Evolutionary conservation across 2,329 filamentous ascomycete species (phyloP).

Genomic region (Cercospora sp.): DNA sequence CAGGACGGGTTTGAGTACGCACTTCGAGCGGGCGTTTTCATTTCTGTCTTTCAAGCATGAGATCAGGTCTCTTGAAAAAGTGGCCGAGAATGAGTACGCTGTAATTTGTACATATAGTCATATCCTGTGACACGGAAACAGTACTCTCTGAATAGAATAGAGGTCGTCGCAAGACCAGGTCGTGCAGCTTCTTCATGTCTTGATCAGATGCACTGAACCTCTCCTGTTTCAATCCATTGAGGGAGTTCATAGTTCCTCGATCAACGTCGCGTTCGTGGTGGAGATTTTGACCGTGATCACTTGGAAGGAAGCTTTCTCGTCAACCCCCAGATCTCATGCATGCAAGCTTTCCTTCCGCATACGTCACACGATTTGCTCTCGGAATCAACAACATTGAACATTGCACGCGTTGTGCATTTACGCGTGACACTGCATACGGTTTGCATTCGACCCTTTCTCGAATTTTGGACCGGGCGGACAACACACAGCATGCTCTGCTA

Average conservation of each 20-base stretch:
- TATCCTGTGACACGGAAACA: neutral
- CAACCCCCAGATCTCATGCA: constrained; percentile 4
- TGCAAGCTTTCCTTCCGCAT: neutral
- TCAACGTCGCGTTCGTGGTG: neutral
- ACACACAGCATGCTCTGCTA: neutral
- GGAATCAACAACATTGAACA: neutral
- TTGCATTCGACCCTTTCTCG: neutral
- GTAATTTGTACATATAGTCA: neutral
- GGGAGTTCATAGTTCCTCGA: neutral
- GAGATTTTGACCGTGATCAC: neutral
- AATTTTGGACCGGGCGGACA: too few relatives aligned
- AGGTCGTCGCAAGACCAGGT: neutral
- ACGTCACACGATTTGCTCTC: neutral
- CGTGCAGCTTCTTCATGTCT: neutral
- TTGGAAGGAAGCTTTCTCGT: neutral
- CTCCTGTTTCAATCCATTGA: neutral
- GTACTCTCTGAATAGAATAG: neutral
- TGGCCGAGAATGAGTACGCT: neutral
- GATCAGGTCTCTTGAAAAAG: neutral
- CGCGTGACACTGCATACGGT: neutral
- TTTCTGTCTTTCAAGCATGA: neutral
- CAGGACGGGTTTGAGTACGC: constrained; percentile 13
- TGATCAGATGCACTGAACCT: neutral
- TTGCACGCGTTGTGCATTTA: neutral
- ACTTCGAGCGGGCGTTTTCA: constrained; percentile 15